Percentiles rank a stretch among this genome's conserved stretches.
phyloP scores from a whole-genome alignment of 805 yeast genomes.

The Limtongozyma cylindracea region DNA sequence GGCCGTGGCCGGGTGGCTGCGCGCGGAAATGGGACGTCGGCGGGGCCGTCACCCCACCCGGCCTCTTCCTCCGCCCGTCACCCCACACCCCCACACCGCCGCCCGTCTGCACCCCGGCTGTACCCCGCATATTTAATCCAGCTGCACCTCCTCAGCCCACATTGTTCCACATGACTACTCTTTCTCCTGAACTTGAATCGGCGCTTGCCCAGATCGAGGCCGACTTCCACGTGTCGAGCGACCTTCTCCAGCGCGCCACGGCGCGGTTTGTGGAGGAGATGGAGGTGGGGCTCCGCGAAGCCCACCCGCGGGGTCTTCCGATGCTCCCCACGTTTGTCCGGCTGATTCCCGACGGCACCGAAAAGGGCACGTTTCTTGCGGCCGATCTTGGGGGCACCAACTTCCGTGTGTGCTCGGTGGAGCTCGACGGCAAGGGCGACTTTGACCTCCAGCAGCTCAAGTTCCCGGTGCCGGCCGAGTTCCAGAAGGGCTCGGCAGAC shows the following conservation, averaged over 20 bases:
- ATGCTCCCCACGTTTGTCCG: constrained; percentile 93
- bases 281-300: constrained; percentile 29
- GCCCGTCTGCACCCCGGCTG: no score
- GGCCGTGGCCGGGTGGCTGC: no score
- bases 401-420: constrained; percentile 80
- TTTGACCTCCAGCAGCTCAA: constrained; percentile 55
- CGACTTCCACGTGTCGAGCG: constrained; percentile 15
- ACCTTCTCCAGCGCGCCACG: constrained; percentile 18
- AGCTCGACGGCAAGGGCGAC: constrained; percentile 55
- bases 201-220: constrained; percentile 12
- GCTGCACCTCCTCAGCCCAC: no score
- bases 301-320: no score
- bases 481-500: constrained; percentile 35
- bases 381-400: constrained; percentile 95
- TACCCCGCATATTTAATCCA: no score
- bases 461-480: constrained; percentile 53
- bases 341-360: constrained; percentile 63
- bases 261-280: constrained; percentile 33
- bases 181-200: constrained; percentile 2
- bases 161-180: no score
- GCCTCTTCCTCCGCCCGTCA: no score
- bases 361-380: constrained; percentile 62
- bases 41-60: no score
- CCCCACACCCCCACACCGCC: no score
- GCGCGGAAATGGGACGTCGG: no score